Conservation (phyloP, 1,139 yeast genomes). For the Scheffersomyces insectosa region DNA sequence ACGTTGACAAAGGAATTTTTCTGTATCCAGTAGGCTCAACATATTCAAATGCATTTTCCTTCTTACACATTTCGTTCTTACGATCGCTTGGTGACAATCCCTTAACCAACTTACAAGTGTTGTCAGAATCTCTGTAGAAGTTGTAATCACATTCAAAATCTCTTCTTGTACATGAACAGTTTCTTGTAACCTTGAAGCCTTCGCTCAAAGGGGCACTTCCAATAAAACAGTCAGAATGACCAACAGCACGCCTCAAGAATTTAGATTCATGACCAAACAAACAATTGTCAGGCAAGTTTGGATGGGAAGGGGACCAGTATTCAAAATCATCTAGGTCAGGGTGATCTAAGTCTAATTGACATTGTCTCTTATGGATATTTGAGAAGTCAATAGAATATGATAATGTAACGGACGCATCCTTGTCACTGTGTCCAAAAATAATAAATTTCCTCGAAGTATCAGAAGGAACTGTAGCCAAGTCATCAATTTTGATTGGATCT, state of each 20-base stretch:
- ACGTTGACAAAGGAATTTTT: constrained; percentile 70
- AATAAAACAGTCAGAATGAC: constrained; percentile 69
- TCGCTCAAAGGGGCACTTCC: constrained; percentile 73
- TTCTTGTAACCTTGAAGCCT: constrained; percentile 58
- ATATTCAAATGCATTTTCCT: constrained; percentile 61
- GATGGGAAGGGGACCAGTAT: constrained; percentile 78
- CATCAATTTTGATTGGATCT: constrained; percentile 56
- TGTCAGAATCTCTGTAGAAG: constrained; percentile 68
- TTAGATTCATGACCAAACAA: constrained; percentile 85
- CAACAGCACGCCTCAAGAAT: constrained; percentile 70
- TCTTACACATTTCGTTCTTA: constrained; percentile 57
- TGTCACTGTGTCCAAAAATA: constrained; percentile 23
- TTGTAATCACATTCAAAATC: constrained; percentile 97
- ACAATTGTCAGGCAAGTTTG: constrained; percentile 62
- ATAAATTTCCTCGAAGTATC: constrained; percentile 79
- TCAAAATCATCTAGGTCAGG: constrained; percentile 73
- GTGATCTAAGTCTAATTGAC: constrained; percentile 62
- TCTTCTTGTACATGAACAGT: constrained; percentile 82
- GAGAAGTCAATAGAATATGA: constrained; percentile 71
- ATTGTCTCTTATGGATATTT: constrained; percentile 63
- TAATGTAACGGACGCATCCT: constrained; percentile 18
- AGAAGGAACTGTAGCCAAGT: constrained; percentile 86
- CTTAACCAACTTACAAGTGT: constrained; percentile 78
- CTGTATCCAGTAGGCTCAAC: constrained; percentile 83
- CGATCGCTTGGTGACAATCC: constrained; percentile 73